Percentiles rank a stretch among this genome's conserved stretches.
Conservation (phyloP, 1,284 basidiomycete genomes). For the Cystobasidiaceae sp. region DNA sequence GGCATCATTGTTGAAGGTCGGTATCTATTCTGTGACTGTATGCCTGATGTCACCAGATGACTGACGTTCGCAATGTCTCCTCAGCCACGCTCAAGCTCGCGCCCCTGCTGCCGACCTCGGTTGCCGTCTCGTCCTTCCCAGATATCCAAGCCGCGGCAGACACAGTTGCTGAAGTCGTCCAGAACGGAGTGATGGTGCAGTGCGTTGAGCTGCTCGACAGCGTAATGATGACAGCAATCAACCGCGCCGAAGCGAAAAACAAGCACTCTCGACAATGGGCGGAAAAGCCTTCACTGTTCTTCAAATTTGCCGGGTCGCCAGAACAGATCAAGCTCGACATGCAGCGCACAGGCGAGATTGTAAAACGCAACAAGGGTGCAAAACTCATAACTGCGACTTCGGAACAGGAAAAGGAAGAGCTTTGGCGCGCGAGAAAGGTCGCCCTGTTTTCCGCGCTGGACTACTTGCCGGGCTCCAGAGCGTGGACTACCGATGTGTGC, state of each 20-base stretch:
- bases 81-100: constrained; percentile 70
- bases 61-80: background rate
- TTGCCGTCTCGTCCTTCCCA: constrained; percentile 52
- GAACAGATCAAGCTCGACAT: constrained; percentile 62
- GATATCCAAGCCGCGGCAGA: constrained; percentile 57
- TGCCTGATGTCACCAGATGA: background rate
- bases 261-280: constrained; percentile 55
- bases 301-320: constrained; percentile 64
- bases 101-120: constrained; percentile 67
- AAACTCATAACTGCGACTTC: constrained; percentile 65
- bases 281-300: constrained; percentile 69
- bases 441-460: constrained; percentile 38
- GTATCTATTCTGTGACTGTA: constrained; percentile 6
- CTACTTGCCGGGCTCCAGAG: constrained; percentile 34
- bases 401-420: constrained; percentile 63
- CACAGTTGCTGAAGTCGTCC: constrained; percentile 62
- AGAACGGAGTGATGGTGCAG: constrained; percentile 47
- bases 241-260: constrained; percentile 57
- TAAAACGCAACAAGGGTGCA: constrained; percentile 61
- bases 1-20: constrained; percentile 85
- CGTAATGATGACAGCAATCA: constrained; percentile 53
- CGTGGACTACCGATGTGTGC: constrained; percentile 43
- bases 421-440: constrained; percentile 84
- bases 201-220: constrained; percentile 74
- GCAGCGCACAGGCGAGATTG: constrained; percentile 51